Percentiles rank a stretch among this genome's conserved stretches.
Evolutionary conservation across 1,139 yeast species (phyloP).

Genomic region (Keqinozyma sinolaborantium): DNA sequence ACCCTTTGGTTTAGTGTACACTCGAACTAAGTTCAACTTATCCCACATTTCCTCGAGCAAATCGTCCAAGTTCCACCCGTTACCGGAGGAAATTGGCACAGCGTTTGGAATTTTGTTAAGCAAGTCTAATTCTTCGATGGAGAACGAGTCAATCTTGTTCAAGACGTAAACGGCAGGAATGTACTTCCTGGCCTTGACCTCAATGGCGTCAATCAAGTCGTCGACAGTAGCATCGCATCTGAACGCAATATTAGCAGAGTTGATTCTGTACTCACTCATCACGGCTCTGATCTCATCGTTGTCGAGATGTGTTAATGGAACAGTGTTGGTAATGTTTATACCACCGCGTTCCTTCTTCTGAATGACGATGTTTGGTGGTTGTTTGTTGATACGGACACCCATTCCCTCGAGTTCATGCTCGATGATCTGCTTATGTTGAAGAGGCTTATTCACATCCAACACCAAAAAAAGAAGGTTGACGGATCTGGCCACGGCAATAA

Average conservation of each 20-base stretch:
- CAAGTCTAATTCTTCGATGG: constrained; percentile 87
- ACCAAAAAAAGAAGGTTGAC: constrained; percentile 91
- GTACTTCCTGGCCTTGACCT: constrained; percentile 83
- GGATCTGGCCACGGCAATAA: constrained; percentile 96
- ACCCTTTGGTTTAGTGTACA: constrained; percentile 96
- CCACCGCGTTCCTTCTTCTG: constrained; percentile 97
- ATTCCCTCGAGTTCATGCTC: constrained; percentile 96
- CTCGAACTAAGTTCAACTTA: constrained; percentile 82
- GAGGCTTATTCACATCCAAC: constrained; percentile 92
- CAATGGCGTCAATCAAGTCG: constrained; percentile 91
- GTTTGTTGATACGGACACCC: constrained; percentile 89
- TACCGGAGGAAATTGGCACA: constrained; percentile 91
- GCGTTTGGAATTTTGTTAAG: constrained; percentile 92
- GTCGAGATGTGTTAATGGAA: constrained; percentile 86
- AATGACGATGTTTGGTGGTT: constrained; percentile 88
- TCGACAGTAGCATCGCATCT: constrained; percentile 98
- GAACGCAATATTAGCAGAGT: constrained; percentile 95
- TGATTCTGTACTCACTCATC: constrained; percentile 89
- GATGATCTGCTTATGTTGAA: constrained; percentile 87
- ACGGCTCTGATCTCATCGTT: constrained; percentile 94
- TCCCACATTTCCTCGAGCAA: constrained; percentile 94
- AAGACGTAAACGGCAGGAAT: constrained; percentile 93
- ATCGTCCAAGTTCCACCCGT: constrained; percentile 97
- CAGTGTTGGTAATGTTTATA: constrained; percentile 86
- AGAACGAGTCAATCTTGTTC: constrained; percentile 92